Evolutionary conservation across 331 rosid genomes (phyloP).

Genomic region (Quercus lobata): DNA sequence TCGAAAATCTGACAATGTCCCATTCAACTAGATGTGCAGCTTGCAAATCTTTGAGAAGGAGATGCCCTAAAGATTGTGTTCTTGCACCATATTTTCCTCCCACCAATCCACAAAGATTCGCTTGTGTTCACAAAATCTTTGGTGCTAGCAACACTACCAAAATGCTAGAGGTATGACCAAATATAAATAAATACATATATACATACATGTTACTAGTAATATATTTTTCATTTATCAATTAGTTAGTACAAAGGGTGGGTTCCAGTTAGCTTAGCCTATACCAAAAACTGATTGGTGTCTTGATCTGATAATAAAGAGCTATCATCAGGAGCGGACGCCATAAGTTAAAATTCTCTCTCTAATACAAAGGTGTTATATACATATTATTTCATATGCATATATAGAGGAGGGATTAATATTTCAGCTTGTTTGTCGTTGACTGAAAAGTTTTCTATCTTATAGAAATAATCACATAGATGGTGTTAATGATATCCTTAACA

Average conservation of each 20-base stretch:
- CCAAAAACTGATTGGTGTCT: too few species aligned
- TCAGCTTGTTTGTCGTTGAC: neutral
- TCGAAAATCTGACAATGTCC: neutral
- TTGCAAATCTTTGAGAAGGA: slow-evolving; percentile 10
- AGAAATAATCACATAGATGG: too few species aligned
- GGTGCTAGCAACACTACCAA: slow-evolving; percentile 10
- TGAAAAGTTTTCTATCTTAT: too few species aligned
- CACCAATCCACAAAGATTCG: neutral
- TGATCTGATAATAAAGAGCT: too few species aligned
- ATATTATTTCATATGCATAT: too few species aligned
- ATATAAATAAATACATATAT: too few species aligned
- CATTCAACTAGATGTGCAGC: neutral
- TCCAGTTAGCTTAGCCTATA: too few species aligned
- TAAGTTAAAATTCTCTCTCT: too few species aligned
- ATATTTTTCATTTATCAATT: neutral
- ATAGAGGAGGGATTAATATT: too few species aligned
- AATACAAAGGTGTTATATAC: neutral
- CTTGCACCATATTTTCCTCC: neutral
- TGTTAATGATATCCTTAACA: too few species aligned
- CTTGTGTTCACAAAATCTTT: slow-evolving; percentile 4
- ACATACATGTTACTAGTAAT: neutral
- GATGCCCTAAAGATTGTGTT: slow-evolving; percentile 11
- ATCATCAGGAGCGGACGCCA: too few species aligned
- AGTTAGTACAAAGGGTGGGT: too few species aligned
- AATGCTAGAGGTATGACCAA: slow-evolving; percentile 14